A percentile compares a stretch with the other conserved stretches of the same genome.
Evolutionary conservation across 1,284 basidiomycete genomes (phyloP).

Genomic region (Papiliotrema fonsecae): DNA sequence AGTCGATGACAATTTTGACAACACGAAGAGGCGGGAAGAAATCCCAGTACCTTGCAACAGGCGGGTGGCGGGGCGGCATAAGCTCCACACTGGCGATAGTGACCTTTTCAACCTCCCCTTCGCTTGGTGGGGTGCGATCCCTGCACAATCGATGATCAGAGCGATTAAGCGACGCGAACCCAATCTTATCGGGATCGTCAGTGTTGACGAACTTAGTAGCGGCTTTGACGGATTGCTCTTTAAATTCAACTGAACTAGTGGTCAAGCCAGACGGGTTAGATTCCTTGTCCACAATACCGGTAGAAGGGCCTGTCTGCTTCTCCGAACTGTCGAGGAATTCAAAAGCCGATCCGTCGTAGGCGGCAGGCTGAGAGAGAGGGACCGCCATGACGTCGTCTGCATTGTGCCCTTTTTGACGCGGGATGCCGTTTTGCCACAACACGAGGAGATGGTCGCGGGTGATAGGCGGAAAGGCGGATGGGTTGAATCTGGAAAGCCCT

Average conservation of each 20-base stretch:
- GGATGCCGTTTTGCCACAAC: conserved; percentile 32
- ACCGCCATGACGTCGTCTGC: conserved; percentile 21
- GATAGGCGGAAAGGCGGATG: conserved; percentile 24
- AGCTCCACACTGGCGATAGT: conserved; percentile 29
- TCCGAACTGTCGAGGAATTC: conserved; percentile 11
- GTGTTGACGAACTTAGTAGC: conserved; percentile 16
- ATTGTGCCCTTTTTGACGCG: conserved; percentile 20
- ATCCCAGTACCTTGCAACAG: conserved; percentile 23
- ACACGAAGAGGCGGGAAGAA: conserved; percentile 29
- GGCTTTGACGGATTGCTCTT: conserved; percentile 18
- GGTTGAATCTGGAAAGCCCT: conserved; percentile 31
- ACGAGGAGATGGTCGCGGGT: conserved; percentile 26
- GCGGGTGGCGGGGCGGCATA: conserved; percentile 34
- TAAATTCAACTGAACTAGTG: conserved; percentile 13
- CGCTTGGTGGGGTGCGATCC: conserved; percentile 5
- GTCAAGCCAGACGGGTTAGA: conserved; percentile 7
- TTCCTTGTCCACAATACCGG: conserved; percentile 5
- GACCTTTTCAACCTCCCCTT: conserved; percentile 7
- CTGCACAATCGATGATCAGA: conserved; percentile 8
- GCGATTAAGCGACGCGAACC: conserved; percentile 2
- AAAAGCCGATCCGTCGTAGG: conserved; percentile 19
- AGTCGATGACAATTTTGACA: conserved; percentile 25
- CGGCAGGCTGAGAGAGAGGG: conserved; percentile 25
- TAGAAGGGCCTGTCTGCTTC: neutral
- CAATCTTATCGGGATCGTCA: conserved; percentile 14